Conservation (phyloP, 768 basidiomycete genomes). For the Suillus subluteus region DNA sequence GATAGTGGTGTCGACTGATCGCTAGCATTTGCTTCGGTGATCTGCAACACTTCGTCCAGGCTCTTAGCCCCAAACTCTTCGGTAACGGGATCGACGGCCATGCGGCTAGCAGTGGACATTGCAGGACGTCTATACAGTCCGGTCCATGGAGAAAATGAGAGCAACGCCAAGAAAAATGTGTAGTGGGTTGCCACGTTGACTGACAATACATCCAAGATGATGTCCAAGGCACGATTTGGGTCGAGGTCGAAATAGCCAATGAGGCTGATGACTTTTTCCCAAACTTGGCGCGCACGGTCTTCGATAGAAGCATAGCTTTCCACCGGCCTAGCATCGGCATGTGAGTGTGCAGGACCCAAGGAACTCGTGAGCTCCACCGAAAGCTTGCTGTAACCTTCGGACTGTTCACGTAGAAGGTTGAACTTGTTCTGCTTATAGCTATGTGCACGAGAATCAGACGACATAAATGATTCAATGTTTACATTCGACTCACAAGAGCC, state of each 20-base stretch:
- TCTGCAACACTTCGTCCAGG: constrained; percentile 66
- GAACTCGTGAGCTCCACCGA: constrained; percentile 80
- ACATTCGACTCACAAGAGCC: constrained; percentile 66
- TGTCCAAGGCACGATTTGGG: constrained; percentile 90
- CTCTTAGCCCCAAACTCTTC: constrained; percentile 57
- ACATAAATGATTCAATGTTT: constrained; percentile 4
- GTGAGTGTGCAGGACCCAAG: constrained; percentile 75
- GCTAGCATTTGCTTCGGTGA: constrained; percentile 46
- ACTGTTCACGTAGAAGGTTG: constrained; percentile 95
- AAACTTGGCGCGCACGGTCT: constrained; percentile 68
- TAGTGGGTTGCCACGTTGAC: constrained; percentile 82
- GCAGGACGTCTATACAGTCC: constrained; percentile 44
- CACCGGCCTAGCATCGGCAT: constrained; percentile 63
- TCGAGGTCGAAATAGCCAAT: constrained; percentile 97
- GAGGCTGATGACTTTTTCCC: constrained; percentile 85
- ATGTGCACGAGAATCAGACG: constrained; percentile 11
- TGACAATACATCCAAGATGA: constrained; percentile 90
- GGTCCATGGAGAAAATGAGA: constrained; percentile 91
- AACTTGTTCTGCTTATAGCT: constrained; percentile 99
- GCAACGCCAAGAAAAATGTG: constrained; percentile 84
- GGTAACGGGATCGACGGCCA: constrained; percentile 42
- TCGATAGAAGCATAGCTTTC: constrained; percentile 62
- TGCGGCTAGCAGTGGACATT: constrained; percentile 32
- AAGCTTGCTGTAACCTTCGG: constrained; percentile 96
- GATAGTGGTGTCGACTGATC: constrained; percentile 12